Base-by-base conservation (phyloP, 2,329 filamentous ascomycete species). In the Ophiognomonia clavigignenti-juglandacearum region DNA sequence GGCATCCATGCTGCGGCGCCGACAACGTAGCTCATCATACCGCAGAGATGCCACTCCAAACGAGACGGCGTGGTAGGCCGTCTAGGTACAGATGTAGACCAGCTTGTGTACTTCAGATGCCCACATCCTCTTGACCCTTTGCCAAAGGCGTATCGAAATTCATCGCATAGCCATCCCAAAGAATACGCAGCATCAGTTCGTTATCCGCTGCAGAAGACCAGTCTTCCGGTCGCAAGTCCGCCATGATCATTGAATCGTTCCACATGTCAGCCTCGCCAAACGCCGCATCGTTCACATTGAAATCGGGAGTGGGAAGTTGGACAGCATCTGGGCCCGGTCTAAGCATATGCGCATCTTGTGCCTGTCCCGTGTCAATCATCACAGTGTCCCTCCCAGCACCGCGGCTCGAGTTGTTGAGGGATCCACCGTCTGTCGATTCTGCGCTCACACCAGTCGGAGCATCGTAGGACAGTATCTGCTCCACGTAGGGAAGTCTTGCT, bases 401-500 rank as follows among this genome's bases (percentile, higher is more conserved):
- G 4, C 7, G 22, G 4, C 32, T n/a, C n/a, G 14, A 16, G 13
- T 10, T 19, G 2, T 13, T 22, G 2, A 4, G 8, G 11, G 14
- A 6, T 18, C 11, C 18, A 23, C 14, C 22, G n/a, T 44, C 37
- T 6, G 4, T 22, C 11, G 19, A 9, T 18, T 36, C 36, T 45
- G 22, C 27, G 20, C 41, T 48, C 29, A 6, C 37, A 32, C 11
- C 37, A 27, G 46, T 34, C 11, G 46, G 34, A 29, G 34, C 43
- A 36, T 48, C 46, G 22, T 45, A 48, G 16, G 41, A 45, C 11
- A 45, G 11, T 31, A 48, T 48, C 6, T 48, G 36, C 37, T 48
- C 46, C 6, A 48, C 41, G 16, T 31, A 36, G 22, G 46, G 41
- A 2, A 39, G 23, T 6, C 46, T 29, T 13, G 46, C 26, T 7